Evolutionary conservation across 1,284 basidiomycete genomes (phyloP).

Genomic region (Ustilago cynodontis): DNA sequence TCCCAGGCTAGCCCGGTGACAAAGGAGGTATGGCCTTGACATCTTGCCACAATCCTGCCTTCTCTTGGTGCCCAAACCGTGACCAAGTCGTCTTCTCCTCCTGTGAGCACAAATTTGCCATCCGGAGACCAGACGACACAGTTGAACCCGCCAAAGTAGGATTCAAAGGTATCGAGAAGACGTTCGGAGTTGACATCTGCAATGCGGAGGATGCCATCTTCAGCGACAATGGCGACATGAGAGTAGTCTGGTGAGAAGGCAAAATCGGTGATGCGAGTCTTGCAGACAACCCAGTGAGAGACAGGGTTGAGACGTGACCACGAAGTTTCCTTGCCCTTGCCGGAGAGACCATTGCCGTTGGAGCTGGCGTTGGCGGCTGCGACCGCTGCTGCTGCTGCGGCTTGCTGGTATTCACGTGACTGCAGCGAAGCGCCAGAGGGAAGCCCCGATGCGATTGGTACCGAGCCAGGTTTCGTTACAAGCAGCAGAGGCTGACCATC

Average conservation of each 20-base stretch:
- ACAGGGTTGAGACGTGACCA: constrained; percentile 61
- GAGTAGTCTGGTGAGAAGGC: constrained; percentile 62
- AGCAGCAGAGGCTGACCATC: constrained; percentile 37
- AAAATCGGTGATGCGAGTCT: constrained; percentile 56
- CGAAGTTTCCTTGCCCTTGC: constrained; percentile 50
- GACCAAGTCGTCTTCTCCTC: constrained; percentile 92
- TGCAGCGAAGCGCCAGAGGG: constrained; percentile 23
- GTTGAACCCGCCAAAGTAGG: constrained; percentile 74
- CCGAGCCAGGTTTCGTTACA: constrained; percentile 46
- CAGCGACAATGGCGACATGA: constrained; percentile 57
- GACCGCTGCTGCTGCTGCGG: constrained; percentile 35
- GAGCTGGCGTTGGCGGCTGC: constrained; percentile 31
- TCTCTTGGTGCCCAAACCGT: constrained; percentile 72
- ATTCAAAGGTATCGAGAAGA: constrained; percentile 55
- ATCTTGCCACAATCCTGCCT: constrained; percentile 83
- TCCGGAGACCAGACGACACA: constrained; percentile 95
- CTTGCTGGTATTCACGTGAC: constrained; percentile 45
- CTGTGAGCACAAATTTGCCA: constrained; percentile 87
- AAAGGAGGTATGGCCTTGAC: constrained; percentile 95
- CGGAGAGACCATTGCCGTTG: constrained; percentile 42
- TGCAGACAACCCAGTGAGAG: constrained; percentile 59
- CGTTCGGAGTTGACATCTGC: constrained; percentile 60
- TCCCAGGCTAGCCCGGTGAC: constrained; percentile 91
- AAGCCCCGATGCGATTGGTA: constrained; percentile 45
- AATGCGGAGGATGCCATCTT: constrained; percentile 62